Evolutionary conservation across 441 rosid species (phyloP).

Genomic region (Euphorbia corollata): DNA sequence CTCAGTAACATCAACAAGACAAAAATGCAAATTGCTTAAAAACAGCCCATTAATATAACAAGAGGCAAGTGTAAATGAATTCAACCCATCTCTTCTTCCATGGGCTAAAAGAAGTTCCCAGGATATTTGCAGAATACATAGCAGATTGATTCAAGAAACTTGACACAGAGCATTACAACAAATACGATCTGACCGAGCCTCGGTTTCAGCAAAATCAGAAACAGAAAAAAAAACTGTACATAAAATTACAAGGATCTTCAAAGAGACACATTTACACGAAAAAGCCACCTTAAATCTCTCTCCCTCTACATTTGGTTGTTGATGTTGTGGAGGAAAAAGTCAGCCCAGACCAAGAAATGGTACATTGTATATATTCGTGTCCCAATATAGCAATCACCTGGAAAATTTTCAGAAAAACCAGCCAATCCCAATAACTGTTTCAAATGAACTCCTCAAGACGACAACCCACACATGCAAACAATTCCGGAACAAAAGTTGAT

Average conservation of each 20-base stretch:
- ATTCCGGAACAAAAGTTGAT: constrained; percentile 13
- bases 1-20: too few species aligned
- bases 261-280: background rate
- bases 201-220: constrained; percentile 20
- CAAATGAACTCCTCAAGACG: constrained; percentile 28
- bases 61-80: too few species aligned
- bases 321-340: constrained; percentile 14
- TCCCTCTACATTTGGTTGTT: constrained; percentile 19
- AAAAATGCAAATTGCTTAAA: too few species aligned
- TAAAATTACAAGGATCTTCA: constrained; percentile 33
- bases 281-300: too few species aligned
- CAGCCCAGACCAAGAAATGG: constrained; percentile 19
- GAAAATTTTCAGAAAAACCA: constrained; percentile 23
- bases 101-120: too few species aligned
- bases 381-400: constrained; percentile 11
- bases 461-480: constrained; percentile 18
- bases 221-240: constrained; percentile 35
- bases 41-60: too few species aligned
- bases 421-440: constrained; percentile 25
- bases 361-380: constrained; percentile 14
- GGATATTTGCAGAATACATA: too few species aligned
- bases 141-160: too few species aligned
- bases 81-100: too few species aligned
- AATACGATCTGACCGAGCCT: constrained; percentile 20
- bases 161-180: too few species aligned